Evolutionary conservation across 164 flowering plant genomes (phyloP).

Genomic region (Vitis riparia): DNA sequence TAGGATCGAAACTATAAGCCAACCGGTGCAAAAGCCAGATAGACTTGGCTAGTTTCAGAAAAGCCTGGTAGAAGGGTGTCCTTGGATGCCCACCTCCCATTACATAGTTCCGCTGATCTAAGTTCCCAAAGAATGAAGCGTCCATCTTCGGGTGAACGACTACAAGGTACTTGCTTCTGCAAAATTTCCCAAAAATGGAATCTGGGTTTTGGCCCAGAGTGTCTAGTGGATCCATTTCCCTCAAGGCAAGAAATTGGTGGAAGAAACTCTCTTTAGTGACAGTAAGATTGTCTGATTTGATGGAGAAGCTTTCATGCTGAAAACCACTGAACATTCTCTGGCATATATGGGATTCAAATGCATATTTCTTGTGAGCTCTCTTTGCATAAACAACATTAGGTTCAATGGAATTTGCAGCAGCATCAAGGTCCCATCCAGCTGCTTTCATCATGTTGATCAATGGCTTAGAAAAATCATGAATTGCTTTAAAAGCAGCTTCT

Average conservation of each 20-base stretch:
- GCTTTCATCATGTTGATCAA: constrained; percentile 98
- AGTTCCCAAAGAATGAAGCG: constrained; percentile 84
- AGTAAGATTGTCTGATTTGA: constrained; percentile 41
- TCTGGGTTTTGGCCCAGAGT: constrained; percentile 75
- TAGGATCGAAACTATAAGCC: constrained; percentile 79
- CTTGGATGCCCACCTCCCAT: constrained; percentile 91
- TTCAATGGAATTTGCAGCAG: constrained; percentile 86
- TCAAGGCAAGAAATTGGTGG: constrained; percentile 73
- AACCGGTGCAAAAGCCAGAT: constrained; percentile 88
- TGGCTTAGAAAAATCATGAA: constrained; percentile 94
- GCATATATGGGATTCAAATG: constrained; percentile 89
- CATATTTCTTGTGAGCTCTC: constrained; percentile 95
- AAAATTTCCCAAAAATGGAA: constrained; percentile 77
- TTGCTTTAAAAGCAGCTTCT: constrained; percentile 72
- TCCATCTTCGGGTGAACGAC: constrained; percentile 94
- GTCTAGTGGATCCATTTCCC: constrained; percentile 80
- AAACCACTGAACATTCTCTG: constrained; percentile 88
- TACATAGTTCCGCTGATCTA: constrained; percentile 82
- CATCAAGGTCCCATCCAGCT: constrained; percentile 98
- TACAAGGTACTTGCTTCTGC: constrained; percentile 71
- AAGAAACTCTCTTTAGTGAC: constrained; percentile 64
- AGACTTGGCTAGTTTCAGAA: constrained; percentile 81
- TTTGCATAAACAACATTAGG: constrained; percentile 73
- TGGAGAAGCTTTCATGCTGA: constrained; percentile 68
- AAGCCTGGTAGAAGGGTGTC: constrained; percentile 93